These are phyloP conservation scores for Pseudozyma thailandica DNA, from an alignment of 1,284 basidiomycete genomes.

Conservation along the genomic window DNA sequence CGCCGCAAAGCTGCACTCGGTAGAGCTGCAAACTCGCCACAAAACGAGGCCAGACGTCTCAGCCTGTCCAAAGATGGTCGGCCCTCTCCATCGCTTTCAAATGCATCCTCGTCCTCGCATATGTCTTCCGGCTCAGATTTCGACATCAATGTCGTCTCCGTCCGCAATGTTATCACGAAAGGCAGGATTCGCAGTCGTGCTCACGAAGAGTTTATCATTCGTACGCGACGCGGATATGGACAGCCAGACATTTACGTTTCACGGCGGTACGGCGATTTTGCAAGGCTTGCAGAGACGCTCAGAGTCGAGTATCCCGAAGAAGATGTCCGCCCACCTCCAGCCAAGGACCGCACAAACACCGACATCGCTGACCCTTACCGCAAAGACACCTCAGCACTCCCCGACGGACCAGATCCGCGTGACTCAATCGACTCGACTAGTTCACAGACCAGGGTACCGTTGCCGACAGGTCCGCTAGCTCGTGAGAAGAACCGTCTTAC, in stretches of 20 bases:
- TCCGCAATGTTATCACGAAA: slow-evolving; percentile 56
- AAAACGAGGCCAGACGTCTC: not conserved
- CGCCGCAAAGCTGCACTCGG: slow-evolving; percentile 47
- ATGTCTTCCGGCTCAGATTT: slow-evolving; percentile 20
- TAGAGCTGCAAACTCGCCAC: slow-evolving; percentile 25
- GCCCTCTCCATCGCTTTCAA: slow-evolving; percentile 1
- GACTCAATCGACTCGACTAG: slow-evolving; percentile 25
- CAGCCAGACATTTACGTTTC: slow-evolving; percentile 85
- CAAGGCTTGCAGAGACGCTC: slow-evolving; percentile 65
- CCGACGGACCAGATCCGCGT: slow-evolving; percentile 16
- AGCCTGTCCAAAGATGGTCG: slow-evolving; percentile 1
- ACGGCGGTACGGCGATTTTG: slow-evolving; percentile 93
- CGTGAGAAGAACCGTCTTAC: slow-evolving; percentile 93
- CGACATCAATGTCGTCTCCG: slow-evolving; percentile 63
- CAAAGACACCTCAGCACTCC: not conserved
- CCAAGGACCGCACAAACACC: slow-evolving; percentile 58
- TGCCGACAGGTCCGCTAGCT: slow-evolving; percentile 63
- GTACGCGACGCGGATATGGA: slow-evolving; percentile 76
- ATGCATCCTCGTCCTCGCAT: too few species aligned
- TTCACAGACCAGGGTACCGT: slow-evolving; percentile 24
- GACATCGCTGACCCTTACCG: slow-evolving; percentile 43
- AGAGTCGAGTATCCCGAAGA: slow-evolving; percentile 58
- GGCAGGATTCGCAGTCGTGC: slow-evolving; percentile 54
- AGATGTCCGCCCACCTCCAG: slow-evolving; percentile 52
- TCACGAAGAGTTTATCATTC: slow-evolving; percentile 84